Evolutionary conservation across 2,329 filamentous ascomycete species (phyloP).

Genomic region (Diaporthe nobilis): DNA sequence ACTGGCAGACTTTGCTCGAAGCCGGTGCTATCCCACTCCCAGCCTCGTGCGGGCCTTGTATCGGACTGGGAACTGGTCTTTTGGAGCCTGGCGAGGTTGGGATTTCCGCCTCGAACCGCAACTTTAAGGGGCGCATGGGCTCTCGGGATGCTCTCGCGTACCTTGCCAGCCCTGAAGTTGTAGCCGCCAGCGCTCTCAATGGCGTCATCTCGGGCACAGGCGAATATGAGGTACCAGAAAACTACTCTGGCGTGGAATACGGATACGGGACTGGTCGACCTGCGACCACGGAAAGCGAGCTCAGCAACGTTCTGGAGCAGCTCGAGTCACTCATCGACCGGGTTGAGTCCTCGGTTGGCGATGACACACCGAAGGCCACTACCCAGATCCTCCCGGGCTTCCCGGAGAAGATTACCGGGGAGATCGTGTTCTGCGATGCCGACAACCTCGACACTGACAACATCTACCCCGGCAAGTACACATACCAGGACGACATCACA

Average conservation of each 20-base stretch:
- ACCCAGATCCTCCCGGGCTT: slow-evolving; percentile 74
- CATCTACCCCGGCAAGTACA: slow-evolving; percentile 92
- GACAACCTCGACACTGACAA: slow-evolving; percentile 91
- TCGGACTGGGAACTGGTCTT: slow-evolving; percentile 84
- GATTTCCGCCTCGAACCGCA: slow-evolving; percentile 86
- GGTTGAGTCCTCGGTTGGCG: slow-evolving; percentile 51
- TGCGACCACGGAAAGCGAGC: slow-evolving; percentile 76
- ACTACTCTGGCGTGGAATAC: slow-evolving; percentile 75
- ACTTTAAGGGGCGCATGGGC: slow-evolving; percentile 94
- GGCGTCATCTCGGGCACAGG: slow-evolving; percentile 83
- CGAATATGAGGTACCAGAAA: slow-evolving; percentile 80
- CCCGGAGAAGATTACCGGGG: slow-evolving; percentile 84
- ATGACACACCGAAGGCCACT: slow-evolving; percentile 39
- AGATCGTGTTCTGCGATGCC: slow-evolving; percentile 89
- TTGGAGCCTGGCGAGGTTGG: slow-evolving; percentile 89
- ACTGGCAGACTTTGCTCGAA: slow-evolving; percentile 86
- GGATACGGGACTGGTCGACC: slow-evolving; percentile 79
- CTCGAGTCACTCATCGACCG: slow-evolving; percentile 73
- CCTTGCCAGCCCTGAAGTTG: slow-evolving; percentile 89
- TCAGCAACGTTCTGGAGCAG: slow-evolving; percentile 79
- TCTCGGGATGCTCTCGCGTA: slow-evolving; percentile 85
- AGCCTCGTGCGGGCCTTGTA: slow-evolving; percentile 84
- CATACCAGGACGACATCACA: slow-evolving; percentile 88
- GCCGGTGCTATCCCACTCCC: slow-evolving; percentile 80
- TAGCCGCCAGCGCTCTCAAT: slow-evolving; percentile 86